phyloP scores from a whole-genome alignment of 192 early-diverging fungal species.

The Gryganskiella cystojenkinii region DNA sequence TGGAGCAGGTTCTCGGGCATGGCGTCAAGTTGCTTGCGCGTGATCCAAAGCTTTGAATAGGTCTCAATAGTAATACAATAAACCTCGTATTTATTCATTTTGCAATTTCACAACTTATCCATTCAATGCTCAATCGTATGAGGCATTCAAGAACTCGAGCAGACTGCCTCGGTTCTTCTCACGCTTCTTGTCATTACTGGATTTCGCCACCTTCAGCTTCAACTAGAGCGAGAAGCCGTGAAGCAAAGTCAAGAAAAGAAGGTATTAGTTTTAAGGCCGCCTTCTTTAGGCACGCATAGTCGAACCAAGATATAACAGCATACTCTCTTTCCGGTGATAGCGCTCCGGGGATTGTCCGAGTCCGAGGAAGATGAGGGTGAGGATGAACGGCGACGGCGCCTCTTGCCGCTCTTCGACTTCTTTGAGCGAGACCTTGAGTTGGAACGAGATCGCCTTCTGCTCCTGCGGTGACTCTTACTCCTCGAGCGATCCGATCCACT shows the following conservation, averaged over 20 bases:
- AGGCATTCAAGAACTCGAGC: constrained; percentile 42
- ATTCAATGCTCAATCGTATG: constrained; percentile 20
- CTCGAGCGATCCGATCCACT: too few species aligned
- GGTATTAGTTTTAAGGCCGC: too few species aligned
- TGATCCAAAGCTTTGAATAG: constrained; percentile 11
- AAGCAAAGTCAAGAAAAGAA: background rate
- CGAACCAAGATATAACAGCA: too few species aligned
- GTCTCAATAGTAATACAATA: background rate
- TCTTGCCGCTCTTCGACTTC: too few species aligned
- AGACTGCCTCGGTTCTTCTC: constrained; percentile 48
- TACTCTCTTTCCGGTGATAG: constrained; percentile 45
- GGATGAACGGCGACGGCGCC: constrained; percentile 1
- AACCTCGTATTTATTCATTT: background rate
- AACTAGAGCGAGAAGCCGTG: constrained; percentile 3
- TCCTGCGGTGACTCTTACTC: background rate
- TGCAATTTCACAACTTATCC: background rate
- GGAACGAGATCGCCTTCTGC: background rate
- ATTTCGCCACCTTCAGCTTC: constrained; percentile 39
- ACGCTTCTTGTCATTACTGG: constrained; percentile 47
- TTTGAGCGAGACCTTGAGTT: background rate
- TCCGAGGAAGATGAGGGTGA: constrained; percentile 24
- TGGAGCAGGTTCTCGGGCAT: constrained; percentile 54
- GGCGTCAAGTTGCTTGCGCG: constrained; percentile 19
- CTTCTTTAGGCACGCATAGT: too few species aligned
- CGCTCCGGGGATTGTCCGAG: constrained; percentile 38